A percentile compares a stretch with the other conserved stretches of the same genome.
Conservation (phyloP, 2,329 filamentous ascomycete species). For the Xylaria sp. region DNA sequence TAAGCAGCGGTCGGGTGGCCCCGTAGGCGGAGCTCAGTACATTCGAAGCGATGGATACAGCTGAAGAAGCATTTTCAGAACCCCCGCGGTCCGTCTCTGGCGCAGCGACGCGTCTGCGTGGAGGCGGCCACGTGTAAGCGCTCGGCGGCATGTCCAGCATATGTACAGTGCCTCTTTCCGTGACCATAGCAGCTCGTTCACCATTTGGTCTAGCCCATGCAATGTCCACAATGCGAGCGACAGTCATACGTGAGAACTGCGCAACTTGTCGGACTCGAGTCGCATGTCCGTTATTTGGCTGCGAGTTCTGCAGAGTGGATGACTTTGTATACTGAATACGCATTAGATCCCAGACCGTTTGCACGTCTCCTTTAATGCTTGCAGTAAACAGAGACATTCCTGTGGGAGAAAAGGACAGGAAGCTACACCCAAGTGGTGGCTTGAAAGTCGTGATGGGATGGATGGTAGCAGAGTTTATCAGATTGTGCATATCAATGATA, state of each 20-base stretch:
- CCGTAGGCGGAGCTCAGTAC: conserved; percentile 76
- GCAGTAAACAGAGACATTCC: conserved; percentile 80
- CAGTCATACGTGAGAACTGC: conserved; percentile 89
- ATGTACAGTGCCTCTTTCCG: conserved; percentile 94
- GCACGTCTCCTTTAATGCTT: conserved; percentile 84
- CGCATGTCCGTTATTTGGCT: conserved; percentile 58
- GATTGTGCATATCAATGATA: conserved; percentile 73
- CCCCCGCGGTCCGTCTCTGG: conserved; percentile 58
- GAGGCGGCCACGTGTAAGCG: conserved; percentile 88
- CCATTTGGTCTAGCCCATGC: conserved; percentile 85
- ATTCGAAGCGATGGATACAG: conserved; percentile 76
- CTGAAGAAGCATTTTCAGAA: conserved; percentile 61
- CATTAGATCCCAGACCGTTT: conserved; percentile 84
- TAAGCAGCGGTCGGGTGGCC: conserved; percentile 70
- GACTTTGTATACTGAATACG: conserved; percentile 70
- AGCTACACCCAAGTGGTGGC: conserved; percentile 79
- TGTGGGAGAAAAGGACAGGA: conserved; percentile 79
- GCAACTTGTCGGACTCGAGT: conserved; percentile 83
- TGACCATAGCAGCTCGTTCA: conserved; percentile 87
- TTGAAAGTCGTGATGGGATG: conserved; percentile 77
- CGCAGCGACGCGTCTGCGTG: conserved; percentile 60
- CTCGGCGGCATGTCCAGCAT: conserved; percentile 85
- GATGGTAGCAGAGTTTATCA: conserved; percentile 62
- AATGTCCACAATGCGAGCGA: conserved; percentile 89
- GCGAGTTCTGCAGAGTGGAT: conserved; percentile 65